These are phyloP conservation scores for Globisporangium carolinianum DNA, from an alignment of 352 stramenopile genomes.

Conservation along the genomic window DNA sequence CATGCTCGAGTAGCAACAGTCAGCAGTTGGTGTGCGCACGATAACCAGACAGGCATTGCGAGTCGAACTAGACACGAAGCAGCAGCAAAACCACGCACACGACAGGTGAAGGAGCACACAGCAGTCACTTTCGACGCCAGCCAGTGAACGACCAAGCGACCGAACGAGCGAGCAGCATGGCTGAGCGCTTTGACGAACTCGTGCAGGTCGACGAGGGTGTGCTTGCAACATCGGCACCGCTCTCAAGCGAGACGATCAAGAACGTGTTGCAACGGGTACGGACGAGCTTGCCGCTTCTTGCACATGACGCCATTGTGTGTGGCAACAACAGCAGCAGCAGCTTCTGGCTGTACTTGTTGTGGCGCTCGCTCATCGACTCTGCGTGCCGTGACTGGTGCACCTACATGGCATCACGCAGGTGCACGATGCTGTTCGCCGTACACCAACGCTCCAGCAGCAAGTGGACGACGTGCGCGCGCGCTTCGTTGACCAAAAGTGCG, in stretches of 20 bases:
- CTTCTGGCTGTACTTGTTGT: no score
- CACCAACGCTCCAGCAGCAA: conserved; percentile 32
- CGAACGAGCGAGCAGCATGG: background rate
- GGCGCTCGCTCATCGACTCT: no score
- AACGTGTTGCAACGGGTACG: conserved; percentile 39
- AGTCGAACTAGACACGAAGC: background rate
- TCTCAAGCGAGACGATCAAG: conserved; percentile 38
- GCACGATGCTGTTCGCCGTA: conserved; percentile 29
- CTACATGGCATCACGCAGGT: conserved; percentile 15
- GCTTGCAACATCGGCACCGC: conserved; percentile 50
- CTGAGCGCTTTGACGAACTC: conserved; percentile 41
- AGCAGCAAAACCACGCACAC: background rate
- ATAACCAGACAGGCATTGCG: no score
- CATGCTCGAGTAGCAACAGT: no score
- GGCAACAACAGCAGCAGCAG: no score
- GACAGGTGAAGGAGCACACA: background rate
- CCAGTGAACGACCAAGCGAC: background rate
- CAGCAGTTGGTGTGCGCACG: no score
- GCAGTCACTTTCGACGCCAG: background rate
- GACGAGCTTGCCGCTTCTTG: background rate
- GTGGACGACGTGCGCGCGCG: conserved; percentile 36
- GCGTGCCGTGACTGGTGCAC: no score
- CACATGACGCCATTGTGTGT: no score
- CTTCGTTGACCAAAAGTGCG: conserved; percentile 50
- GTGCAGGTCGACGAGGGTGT: conserved; percentile 63